Evolutionary conservation across 306 rosid genomes (phyloP).

Genomic region (Cicer bijugum): DNA sequence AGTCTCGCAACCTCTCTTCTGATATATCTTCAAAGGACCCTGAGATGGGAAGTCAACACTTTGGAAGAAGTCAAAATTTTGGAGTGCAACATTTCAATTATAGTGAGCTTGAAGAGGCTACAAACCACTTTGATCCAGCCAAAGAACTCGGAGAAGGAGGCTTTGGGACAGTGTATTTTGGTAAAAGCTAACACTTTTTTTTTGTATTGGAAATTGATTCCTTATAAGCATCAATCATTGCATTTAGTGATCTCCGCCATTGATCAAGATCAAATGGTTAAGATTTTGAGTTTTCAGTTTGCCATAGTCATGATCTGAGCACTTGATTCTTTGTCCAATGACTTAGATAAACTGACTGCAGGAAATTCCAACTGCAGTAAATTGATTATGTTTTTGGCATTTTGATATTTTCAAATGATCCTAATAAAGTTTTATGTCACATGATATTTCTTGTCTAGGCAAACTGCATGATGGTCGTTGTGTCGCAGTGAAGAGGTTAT

Average conservation of each 20-base stretch:
- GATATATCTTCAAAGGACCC: constrained; percentile 46
- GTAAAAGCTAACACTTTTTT: constrained; percentile 47
- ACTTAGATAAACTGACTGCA: neutral
- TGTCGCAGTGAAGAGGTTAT: constrained; percentile 85
- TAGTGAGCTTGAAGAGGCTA: constrained; percentile 74
- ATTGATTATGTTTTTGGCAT: neutral
- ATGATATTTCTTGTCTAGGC: constrained; percentile 52
- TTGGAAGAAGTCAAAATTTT: constrained; percentile 44
- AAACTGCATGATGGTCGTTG: constrained; percentile 69
- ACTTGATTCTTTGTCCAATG: neutral
- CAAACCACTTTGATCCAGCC: constrained; percentile 59
- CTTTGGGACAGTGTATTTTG: constrained; percentile 80
- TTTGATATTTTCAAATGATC: neutral
- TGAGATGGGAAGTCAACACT: constrained; percentile 61
- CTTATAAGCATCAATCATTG: neutral
- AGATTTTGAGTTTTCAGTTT: neutral
- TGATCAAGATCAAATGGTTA: neutral
- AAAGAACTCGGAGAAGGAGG: constrained; percentile 91
- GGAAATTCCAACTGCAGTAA: neutral
- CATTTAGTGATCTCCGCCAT: neutral
- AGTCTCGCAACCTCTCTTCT: constrained; percentile 52
- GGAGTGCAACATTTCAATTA: constrained; percentile 63
- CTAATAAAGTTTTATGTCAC: constrained; percentile 28
- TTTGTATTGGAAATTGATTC: neutral
- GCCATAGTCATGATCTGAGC: neutral